Conservation (phyloP, 1,284 basidiomycete species). For the Phellopilus nigrolimitatus region DNA sequence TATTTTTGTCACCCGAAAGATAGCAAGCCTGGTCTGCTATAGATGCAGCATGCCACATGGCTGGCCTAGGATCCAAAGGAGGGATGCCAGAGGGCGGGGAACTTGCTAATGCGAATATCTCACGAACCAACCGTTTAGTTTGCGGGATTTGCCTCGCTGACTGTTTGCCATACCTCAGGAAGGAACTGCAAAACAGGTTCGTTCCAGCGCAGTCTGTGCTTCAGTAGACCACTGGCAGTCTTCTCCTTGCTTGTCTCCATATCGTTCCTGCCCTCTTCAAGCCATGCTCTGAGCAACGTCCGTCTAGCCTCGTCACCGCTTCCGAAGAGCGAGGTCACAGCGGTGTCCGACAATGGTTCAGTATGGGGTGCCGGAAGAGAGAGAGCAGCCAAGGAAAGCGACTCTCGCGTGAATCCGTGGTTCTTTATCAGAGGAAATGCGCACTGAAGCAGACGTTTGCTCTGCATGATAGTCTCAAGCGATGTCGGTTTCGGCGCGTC, state of each 20-base stretch:
- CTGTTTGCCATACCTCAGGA: conserved; percentile 49
- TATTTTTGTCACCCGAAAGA: conserved; percentile 43
- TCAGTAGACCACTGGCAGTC: conserved; percentile 45
- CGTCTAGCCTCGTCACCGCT: conserved; percentile 57
- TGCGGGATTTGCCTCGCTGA: neutral
- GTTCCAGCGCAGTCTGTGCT: conserved; percentile 53
- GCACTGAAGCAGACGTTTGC: conserved; percentile 42
- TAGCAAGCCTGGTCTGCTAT: conserved; percentile 69
- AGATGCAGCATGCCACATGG: conserved; percentile 48
- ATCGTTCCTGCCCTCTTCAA: conserved; percentile 53
- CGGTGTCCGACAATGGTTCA: conserved; percentile 59
- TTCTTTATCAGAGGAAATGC: conserved; percentile 57
- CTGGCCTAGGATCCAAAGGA: conserved; percentile 54
- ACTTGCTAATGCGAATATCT: conserved; percentile 64
- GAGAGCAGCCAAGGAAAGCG: conserved; percentile 62
- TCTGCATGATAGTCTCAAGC: conserved; percentile 15
- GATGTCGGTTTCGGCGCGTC: too few relatives aligned
- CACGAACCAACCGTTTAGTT: conserved; percentile 1
- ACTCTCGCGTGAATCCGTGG: conserved; percentile 68
- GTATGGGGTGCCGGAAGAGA: conserved; percentile 45
- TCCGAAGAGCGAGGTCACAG: conserved; percentile 72
- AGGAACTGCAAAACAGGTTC: conserved; percentile 56
- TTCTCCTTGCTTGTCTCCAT: conserved; percentile 38
- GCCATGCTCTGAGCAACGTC: conserved; percentile 64
- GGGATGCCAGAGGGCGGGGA: conserved; percentile 43